Conservation (phyloP, 164 flowering plant species). For the Chimonanthus praecox region DNA sequence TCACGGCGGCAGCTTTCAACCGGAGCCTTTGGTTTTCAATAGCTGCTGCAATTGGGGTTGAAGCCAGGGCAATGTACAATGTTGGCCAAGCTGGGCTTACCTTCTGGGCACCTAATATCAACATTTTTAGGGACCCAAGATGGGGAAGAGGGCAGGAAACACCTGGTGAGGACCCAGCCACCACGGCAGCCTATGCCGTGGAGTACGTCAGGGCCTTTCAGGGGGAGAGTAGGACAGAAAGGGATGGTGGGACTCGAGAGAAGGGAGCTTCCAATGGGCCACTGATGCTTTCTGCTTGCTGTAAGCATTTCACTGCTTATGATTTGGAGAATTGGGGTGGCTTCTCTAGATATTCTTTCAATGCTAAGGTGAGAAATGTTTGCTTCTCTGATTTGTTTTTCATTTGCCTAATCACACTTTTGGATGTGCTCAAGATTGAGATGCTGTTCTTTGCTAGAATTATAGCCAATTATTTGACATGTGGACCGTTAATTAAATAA, state of each 20-base stretch:
- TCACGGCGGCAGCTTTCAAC: conserved; percentile 39
- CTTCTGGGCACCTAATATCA: conserved; percentile 51
- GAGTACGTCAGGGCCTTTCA: conserved; percentile 39
- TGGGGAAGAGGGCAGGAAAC: conserved; percentile 57
- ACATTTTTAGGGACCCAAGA: conserved; percentile 45
- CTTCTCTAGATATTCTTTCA: conserved; percentile 68
- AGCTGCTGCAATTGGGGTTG: conserved; percentile 31
- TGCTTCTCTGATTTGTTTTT: background rate
- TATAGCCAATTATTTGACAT: too few relatives aligned
- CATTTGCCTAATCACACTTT: background rate
- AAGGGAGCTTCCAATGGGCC: conserved; percentile 33
- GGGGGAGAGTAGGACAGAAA: conserved; percentile 21
- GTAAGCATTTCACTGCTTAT: conserved; percentile 92
- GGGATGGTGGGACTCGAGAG: conserved; percentile 3
- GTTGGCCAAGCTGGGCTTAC: conserved; percentile 43
- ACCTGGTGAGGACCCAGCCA: conserved; percentile 43
- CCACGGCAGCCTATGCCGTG: conserved; percentile 26
- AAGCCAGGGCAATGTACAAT: conserved; percentile 45
- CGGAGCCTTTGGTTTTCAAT: conserved; percentile 29
- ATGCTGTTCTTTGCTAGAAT: background rate
- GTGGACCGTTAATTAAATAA: too few relatives aligned
- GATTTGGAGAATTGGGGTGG: conserved; percentile 82
- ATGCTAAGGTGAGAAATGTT: conserved; percentile 64
- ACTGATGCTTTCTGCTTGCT: conserved; percentile 91
- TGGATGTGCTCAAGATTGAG: background rate